phyloP scores from a whole-genome alignment of 305 asterid genomes.

The Fraxinus dipetala region DNA sequence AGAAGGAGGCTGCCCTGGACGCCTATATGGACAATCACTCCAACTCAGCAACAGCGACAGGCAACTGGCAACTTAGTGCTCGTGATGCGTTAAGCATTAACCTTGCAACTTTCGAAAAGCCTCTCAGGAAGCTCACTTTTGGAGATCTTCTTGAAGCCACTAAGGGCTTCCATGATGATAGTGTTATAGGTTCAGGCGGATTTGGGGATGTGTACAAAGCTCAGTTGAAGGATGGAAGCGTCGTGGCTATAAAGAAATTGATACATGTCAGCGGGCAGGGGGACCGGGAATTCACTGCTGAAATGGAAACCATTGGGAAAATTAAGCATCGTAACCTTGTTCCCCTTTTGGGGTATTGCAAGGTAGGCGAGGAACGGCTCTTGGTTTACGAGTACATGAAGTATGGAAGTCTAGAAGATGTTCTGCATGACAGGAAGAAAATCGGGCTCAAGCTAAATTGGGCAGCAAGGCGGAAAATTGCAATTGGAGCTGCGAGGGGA shows the following conservation, averaged over 20 bases:
- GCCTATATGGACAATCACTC: constrained; percentile 72
- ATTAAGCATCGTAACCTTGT: constrained; percentile 74
- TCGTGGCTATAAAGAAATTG: constrained; percentile 74
- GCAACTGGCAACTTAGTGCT: constrained; percentile 65
- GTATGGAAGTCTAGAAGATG: constrained; percentile 83
- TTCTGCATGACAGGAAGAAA: constrained; percentile 62
- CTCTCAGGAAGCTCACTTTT: constrained; percentile 74
- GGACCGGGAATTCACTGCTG: constrained; percentile 74
- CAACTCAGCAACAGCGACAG: constrained; percentile 55
- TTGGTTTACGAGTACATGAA: constrained; percentile 95
- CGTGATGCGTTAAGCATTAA: constrained; percentile 73
- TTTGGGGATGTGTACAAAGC: constrained; percentile 82
- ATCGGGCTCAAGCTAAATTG: constrained; percentile 68
- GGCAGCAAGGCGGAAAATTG: constrained; percentile 72
- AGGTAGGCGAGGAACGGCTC: constrained; percentile 78
- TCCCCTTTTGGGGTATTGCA: constrained; percentile 72
- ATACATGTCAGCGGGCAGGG: constrained; percentile 78
- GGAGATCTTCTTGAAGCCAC: constrained; percentile 86
- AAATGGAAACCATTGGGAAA: constrained; percentile 84
- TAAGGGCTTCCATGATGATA: constrained; percentile 56
- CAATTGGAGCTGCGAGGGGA: constrained; percentile 82
- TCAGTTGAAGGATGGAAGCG: constrained; percentile 61
- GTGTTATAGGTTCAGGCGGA: constrained; percentile 69
- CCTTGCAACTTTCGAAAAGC: constrained; percentile 76
- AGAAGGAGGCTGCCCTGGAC: constrained; percentile 75